These are phyloP conservation scores for Mycosphaerelloides madeirae DNA, from an alignment of 2,329 filamentous ascomycete species.

Conservation along the genomic window DNA sequence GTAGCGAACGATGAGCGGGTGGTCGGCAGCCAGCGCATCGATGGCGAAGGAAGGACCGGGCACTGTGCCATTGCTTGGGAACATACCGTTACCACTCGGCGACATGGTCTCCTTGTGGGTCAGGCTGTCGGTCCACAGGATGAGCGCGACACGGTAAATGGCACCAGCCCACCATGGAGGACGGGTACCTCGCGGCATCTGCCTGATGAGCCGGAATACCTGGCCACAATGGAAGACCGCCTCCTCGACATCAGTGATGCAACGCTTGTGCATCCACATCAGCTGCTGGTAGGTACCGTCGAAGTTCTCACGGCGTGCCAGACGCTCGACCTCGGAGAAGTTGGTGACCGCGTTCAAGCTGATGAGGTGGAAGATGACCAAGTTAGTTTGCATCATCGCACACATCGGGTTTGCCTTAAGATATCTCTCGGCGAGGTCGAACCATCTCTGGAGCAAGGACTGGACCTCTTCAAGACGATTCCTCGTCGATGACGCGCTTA, in stretches of 20 bases:
- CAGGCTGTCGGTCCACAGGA: slow-evolving; percentile 60
- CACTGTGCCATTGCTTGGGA: slow-evolving; percentile 25
- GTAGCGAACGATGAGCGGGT: slow-evolving; percentile 49
- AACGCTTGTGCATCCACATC: slow-evolving; percentile 55
- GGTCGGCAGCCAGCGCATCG: slow-evolving; percentile 48
- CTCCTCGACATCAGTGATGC: slow-evolving; percentile 60
- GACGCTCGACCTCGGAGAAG: slow-evolving; percentile 62
- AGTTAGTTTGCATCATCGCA: slow-evolving; percentile 58
- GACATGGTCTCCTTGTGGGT: slow-evolving; percentile 45
- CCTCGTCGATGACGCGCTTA: slow-evolving; percentile 58
- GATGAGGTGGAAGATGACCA: slow-evolving; percentile 67
- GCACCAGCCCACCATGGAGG: slow-evolving; percentile 69
- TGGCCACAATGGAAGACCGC: slow-evolving; percentile 65
- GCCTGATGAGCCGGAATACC: slow-evolving; percentile 56
- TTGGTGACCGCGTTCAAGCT: slow-evolving; percentile 64
- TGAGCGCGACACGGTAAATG: slow-evolving; percentile 61
- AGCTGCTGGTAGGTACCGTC: slow-evolving; percentile 54
- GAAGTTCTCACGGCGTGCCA: slow-evolving; percentile 58
- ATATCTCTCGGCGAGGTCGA: slow-evolving; percentile 57
- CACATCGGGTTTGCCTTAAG: slow-evolving; percentile 54
- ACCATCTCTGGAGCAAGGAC: slow-evolving; percentile 61
- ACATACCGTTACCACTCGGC: slow-evolving; percentile 33
- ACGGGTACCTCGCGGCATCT: slow-evolving; percentile 56
- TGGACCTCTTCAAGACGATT: slow-evolving; percentile 61
- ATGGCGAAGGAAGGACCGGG: slow-evolving; percentile 45